A percentile compares a stretch with the other conserved stretches of the same genome.
phyloP scores from a whole-genome alignment of 2,329 filamentous ascomycete genomes.

The Colletotrichum tofieldiae region DNA sequence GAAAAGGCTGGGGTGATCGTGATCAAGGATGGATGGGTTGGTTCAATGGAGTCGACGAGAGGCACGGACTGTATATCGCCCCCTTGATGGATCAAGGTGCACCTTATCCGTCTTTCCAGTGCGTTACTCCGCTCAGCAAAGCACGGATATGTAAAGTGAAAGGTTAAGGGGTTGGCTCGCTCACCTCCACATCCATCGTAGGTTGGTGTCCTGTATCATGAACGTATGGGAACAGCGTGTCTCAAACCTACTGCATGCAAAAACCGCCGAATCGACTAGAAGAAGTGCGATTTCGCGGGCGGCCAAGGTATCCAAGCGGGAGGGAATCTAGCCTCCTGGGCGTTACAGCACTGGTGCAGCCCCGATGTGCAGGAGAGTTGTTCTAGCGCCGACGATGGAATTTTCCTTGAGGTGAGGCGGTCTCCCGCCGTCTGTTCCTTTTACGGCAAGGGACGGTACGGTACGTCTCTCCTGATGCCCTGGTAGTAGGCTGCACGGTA shows the following conservation, averaged over 20 bases:
- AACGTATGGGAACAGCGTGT: not conserved
- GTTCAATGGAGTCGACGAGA: not conserved
- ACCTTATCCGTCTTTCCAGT: constrained; percentile 4
- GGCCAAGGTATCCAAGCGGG: constrained; percentile 3
- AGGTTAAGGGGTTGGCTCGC: constrained; percentile 1
- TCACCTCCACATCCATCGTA: constrained; percentile 4
- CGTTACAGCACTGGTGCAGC: constrained; percentile 10
- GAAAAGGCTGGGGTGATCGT: not conserved
- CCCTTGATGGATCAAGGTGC: not conserved
- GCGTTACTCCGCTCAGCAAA: not conserved
- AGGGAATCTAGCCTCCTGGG: not conserved
- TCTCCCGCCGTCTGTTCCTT: constrained; percentile 1
- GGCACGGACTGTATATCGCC: not conserved
- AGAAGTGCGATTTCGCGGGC: not conserved
- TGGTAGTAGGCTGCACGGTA: not conserved
- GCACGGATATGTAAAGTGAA: constrained; percentile 10
- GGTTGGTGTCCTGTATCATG: not conserved
- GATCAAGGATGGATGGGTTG: constrained; percentile 11
- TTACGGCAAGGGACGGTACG: not conserved
- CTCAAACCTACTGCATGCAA: constrained; percentile 1
- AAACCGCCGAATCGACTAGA: not conserved
- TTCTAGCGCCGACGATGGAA: constrained; percentile 42
- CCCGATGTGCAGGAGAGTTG: constrained; percentile 28
- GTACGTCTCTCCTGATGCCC: not conserved
- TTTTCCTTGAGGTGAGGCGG: constrained; percentile 28